Conservation (phyloP, 2,329 filamentous ascomycete genomes). For the Penicillium freii region DNA sequence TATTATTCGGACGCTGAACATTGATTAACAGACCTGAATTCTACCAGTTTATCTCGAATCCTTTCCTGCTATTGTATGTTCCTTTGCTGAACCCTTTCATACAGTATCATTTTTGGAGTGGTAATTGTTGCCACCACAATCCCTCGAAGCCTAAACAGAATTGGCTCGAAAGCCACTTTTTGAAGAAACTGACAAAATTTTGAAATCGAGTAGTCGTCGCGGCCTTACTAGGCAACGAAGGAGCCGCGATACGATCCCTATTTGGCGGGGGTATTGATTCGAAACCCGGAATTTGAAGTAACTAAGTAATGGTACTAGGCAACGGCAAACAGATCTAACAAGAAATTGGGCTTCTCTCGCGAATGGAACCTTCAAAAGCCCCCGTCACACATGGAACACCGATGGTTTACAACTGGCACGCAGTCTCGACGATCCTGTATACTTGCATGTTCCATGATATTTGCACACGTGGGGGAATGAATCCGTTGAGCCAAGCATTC, state of each 20-base stretch:
- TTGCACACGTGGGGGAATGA: neutral
- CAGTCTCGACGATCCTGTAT: neutral
- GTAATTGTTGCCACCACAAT: neutral
- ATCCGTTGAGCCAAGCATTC: neutral
- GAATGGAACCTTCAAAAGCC: neutral
- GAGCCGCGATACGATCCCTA: neutral
- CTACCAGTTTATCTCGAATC: neutral
- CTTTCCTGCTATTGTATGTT: neutral
- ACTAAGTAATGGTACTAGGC: neutral
- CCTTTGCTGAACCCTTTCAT: neutral
- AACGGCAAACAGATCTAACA: neutral
- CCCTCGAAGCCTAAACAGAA: neutral
- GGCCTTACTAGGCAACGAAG: neutral
- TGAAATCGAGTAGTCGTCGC: neutral
- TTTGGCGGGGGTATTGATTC: neutral
- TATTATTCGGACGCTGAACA: neutral
- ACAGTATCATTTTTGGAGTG: neutral
- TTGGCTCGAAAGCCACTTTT: too few species aligned
- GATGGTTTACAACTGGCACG: too few species aligned
- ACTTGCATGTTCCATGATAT: neutral
- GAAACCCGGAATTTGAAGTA: too few species aligned
- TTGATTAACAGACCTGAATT: neutral
- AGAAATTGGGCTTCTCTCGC: neutral
- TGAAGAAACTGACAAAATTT: too few species aligned
- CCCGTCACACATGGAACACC: too few species aligned